These are phyloP conservation scores for Aspergillus fischeri DNA, from an alignment of 2,329 filamentous ascomycete genomes.

Conservation along the genomic window DNA sequence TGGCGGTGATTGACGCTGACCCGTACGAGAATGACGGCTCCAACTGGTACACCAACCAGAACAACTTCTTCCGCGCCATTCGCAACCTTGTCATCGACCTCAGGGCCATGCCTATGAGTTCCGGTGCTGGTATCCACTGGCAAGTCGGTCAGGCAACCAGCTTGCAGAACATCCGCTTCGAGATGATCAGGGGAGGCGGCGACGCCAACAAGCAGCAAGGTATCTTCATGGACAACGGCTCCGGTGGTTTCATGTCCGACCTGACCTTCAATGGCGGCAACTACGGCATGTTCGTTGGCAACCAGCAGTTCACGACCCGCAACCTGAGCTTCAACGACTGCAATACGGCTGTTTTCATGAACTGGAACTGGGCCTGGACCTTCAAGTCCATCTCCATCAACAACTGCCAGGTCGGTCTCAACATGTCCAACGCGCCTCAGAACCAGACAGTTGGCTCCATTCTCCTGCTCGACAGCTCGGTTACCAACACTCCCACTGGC, in stretches of 20 bases:
- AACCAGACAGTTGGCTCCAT: constrained; percentile 81
- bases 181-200: constrained; percentile 67
- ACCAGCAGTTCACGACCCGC: constrained; percentile 81
- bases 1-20: constrained; percentile 84
- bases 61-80: constrained; percentile 78
- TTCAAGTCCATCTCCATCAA: constrained; percentile 73
- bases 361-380: constrained; percentile 88
- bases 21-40: constrained; percentile 67
- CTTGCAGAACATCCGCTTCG: constrained; percentile 75
- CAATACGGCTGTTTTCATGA: constrained; percentile 80
- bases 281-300: constrained; percentile 74
- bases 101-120: constrained; percentile 57
- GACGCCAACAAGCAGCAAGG: constrained; percentile 66
- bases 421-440: constrained; percentile 65
- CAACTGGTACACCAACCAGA: constrained; percentile 77
- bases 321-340: constrained; percentile 79
- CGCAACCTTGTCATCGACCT: constrained; percentile 79
- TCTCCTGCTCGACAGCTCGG: constrained; percentile 73
- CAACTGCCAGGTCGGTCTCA: constrained; percentile 69
- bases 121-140: constrained; percentile 74
- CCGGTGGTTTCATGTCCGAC: constrained; percentile 78
- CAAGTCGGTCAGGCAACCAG: constrained; percentile 80
- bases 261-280: constrained; percentile 78
- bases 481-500: constrained; percentile 71
- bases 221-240: constrained; percentile 81